Percentiles rank a stretch among this genome's conserved stretches.
These are phyloP conservation scores for Glaciozyma antarctica DNA, from an alignment of 768 basidiomycete genomes.

Conservation along the genomic window DNA sequence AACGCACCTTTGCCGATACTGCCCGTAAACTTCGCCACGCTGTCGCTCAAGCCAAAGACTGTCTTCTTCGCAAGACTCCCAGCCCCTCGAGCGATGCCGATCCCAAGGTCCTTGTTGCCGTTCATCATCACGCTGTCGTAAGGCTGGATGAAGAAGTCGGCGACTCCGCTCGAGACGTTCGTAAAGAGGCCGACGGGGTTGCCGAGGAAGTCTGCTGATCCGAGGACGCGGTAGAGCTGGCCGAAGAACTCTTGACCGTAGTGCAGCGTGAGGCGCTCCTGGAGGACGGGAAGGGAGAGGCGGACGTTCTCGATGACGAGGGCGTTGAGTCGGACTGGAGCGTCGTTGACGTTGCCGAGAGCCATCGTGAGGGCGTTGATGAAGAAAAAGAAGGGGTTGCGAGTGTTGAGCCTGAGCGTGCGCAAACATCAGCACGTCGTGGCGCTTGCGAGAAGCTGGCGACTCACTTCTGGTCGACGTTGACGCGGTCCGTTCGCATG, in stretches of 20 bases:
- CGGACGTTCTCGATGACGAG: constrained; percentile 91
- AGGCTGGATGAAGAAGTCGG: constrained; percentile 97
- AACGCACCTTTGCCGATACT: constrained; percentile 82
- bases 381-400: constrained; percentile 85
- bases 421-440: background rate
- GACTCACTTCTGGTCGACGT: constrained; percentile 80
- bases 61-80: constrained; percentile 99
- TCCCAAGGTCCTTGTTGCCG: constrained; percentile 76
- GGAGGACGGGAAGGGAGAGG: constrained; percentile 69
- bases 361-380: constrained; percentile 95
- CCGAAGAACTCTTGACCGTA: constrained; percentile 87
- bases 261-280: constrained; percentile 74
- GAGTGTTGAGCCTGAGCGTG: constrained; percentile 38
- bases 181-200: constrained; percentile 96
- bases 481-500: constrained; percentile 90
- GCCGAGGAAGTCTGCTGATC: constrained; percentile 82
- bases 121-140: constrained; percentile 94
- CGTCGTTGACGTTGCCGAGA: constrained; percentile 91
- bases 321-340: constrained; percentile 86
- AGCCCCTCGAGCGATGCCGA: constrained; percentile 57
- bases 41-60: constrained; percentile 90
- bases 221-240: constrained; percentile 89
- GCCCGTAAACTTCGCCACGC: constrained; percentile 94
- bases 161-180: constrained; percentile 94
- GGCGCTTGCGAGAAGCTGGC: background rate